Base-by-base conservation (phyloP, 2,329 filamentous ascomycete species). In the Lachnellula suecica region DNA sequence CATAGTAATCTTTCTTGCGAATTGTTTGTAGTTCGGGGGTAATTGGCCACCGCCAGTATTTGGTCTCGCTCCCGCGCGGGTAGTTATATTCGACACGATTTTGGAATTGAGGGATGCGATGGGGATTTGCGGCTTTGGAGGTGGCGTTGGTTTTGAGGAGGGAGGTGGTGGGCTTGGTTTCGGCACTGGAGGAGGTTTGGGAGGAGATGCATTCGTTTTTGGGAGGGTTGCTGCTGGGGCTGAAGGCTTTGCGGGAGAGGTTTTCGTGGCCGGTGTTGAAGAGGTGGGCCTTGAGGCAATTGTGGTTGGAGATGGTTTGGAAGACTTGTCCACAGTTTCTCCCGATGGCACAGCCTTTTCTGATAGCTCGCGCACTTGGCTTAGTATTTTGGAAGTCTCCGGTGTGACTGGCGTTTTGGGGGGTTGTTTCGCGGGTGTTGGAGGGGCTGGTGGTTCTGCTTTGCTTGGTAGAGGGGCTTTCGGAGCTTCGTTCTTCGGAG, bases 1-100 rank as follows among this genome's bases (percentile, higher is more conserved):
- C 56, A 59, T 61, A 4, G 64, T 66, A 17, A 67, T 54, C 45
- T 59, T 67, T 51, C 64, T 63, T 15, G 65, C 63, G 8, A 59
- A 59, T 3, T 47, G 29, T 24, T 65, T 64, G 42, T 68, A 68
- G 46, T 62, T 63, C 22, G 49, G 52, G 1, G 66, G 65, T 41
- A 67, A 46, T n/a, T 53, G 58, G 19, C 45, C 58, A 2, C 48
- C 50, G 17, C 24, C 40, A 8, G 51, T 20, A 19, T 49, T 58
- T 15, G 60, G 59, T 19, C 63, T 52, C 20, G 65, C 65, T 1
- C 66, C 66, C 2, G 61, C 57, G 6, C 61, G 52, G n/a, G 48
- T 55, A 2, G 59, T 53, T 37, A 68, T 60, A 20, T 61, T 56
- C 15, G 61, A 63, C 4, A 67, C 64, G 17, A 68, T 64, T 20